phyloP scores from a whole-genome alignment of 1,139 yeast species.

The Taphrina betulina region DNA sequence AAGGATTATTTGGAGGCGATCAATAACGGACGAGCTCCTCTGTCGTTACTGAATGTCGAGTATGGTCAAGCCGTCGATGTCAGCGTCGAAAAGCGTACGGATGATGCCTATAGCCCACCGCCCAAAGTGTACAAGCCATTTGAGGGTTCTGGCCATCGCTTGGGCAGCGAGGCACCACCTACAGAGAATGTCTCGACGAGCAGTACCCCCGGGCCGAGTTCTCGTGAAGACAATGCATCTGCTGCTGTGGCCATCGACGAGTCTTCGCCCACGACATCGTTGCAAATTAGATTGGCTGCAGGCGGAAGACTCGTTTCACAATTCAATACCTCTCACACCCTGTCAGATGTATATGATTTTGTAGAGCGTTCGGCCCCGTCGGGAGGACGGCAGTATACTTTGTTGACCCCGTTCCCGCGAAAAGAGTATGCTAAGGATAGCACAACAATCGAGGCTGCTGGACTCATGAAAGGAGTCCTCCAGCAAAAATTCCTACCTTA shows the following conservation, averaged over 20 bases:
- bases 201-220: constrained; percentile 40
- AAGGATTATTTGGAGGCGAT: constrained; percentile 72
- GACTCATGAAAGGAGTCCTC: constrained; percentile 78
- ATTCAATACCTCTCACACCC: constrained; percentile 65
- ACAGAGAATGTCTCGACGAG: constrained; percentile 71
- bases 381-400: constrained; percentile 52
- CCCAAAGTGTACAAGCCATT: constrained; percentile 70
- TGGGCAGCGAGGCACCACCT: constrained; percentile 52
- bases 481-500: constrained; percentile 92
- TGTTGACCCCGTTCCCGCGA: constrained; percentile 83
- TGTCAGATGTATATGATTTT: constrained; percentile 67
- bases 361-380: constrained; percentile 47
- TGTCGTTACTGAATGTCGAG: constrained; percentile 73
- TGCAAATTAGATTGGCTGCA: constrained; percentile 82
- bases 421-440: constrained; percentile 63
- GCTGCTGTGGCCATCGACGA: constrained; percentile 36
- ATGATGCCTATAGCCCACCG: constrained; percentile 77
- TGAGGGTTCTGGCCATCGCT: constrained; percentile 77
- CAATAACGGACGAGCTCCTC: constrained; percentile 91
- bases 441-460: constrained; percentile 67
- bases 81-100: constrained; percentile 72
- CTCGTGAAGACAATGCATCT: constrained; percentile 39
- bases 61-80: constrained; percentile 97
- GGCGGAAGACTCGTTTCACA: constrained; percentile 69
- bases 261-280: constrained; percentile 46